Base-by-base conservation (phyloP, 495 filamentous ascomycete genomes). In the Aspergillus ostianus region DNA sequence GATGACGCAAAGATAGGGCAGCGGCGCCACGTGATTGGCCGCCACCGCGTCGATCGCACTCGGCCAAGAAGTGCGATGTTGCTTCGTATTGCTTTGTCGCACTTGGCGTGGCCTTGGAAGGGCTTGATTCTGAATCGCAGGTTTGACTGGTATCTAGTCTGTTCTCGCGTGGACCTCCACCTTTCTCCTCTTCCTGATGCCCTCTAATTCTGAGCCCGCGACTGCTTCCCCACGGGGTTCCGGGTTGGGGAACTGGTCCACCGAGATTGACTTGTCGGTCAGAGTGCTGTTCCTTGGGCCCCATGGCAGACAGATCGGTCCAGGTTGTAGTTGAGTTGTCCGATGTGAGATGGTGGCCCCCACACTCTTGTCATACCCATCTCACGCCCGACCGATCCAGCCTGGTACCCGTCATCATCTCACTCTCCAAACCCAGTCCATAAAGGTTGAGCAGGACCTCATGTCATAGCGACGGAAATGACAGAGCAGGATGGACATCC, bases 1-100 rank as follows among this genome's bases (percentile, higher is more conserved):
- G 29, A 53, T 53, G 51, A 53, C 51, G 51, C 51, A 53, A 21
- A 53, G 51, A 53, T 19, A 41, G 27, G 51, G 30, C 15, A 29
- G 9, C 2, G 9, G 0, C 2, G 4, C 3, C 51, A 53, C 51
- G 30, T 53, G 51, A 53, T 53, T 53, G 51, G 51, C 10, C 51
- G 51, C 51, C 51, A 53, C 51, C 4, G 7, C 51, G 30, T n/a
- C 15, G 51, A 53, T 53, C 51, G 30, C 17, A 26, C 17, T 19
- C 21, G 32, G 51, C 29, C 51, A 32, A 32, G 51, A 27, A 9
- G 7, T 36, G 19, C 29, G 29, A 18, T 2, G 36, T 17, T 53
- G 51, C 51, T 53, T 53, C 51, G 30, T 19, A 12, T 41, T 44
- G 51, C 51, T 20, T 49, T 17, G 47, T 41, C 51, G 30, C 17